Base-by-base conservation (phyloP, 225 moss, liverwort and hornwort genomes). In the Climacium dendroides region DNA sequence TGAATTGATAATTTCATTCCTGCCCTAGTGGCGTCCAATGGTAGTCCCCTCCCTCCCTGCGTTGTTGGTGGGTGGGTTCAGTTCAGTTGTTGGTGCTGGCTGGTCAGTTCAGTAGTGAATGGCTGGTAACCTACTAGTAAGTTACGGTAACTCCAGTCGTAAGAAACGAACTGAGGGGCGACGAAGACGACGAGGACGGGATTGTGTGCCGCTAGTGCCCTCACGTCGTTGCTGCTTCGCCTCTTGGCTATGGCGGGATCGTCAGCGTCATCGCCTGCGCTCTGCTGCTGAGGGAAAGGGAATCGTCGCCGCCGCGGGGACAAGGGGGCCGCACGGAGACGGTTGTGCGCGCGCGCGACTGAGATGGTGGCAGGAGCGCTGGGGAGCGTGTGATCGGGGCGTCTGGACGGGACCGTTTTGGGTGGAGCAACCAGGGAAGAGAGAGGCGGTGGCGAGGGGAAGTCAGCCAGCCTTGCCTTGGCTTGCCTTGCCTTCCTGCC, bases 211-310 rank as follows among this genome's bases (percentile, higher is more conserved):
- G 39, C 85, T 65, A 45, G 79, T 61, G 9, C 41, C 43, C 81
- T 80, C 85, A 85, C 87, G 87, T 85, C 76, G 81, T 85, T 63
- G 87, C 80, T 80, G 37, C 59, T 84, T 71, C 54, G 79, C 83
- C 47, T 63, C 5, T 63, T 70, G 78, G 88, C 90, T 88, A 90
- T 90, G 88, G 88, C 85, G 88, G 78, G 85, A 88, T 88, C 88
- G 69, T 87, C 84, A 65, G 71, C 87, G 72, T 83, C 78, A 86
- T 64, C 72, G 65, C 50, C 57, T 82, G 45, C 55, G 37, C 61
- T 61, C 52, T 39, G 85, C 79, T 85, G 14, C 29, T n/a, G 67
- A 30, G 32, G 74, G 80, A 11, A 72, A 80, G 32, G 83, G 83
- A 90, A 83, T 87, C 89, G 89, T 50, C 79, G 82, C 70, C 54